These are phyloP conservation scores for Diaporthe aspalathi DNA, from an alignment of 2,329 filamentous ascomycete genomes.

Conservation along the genomic window DNA sequence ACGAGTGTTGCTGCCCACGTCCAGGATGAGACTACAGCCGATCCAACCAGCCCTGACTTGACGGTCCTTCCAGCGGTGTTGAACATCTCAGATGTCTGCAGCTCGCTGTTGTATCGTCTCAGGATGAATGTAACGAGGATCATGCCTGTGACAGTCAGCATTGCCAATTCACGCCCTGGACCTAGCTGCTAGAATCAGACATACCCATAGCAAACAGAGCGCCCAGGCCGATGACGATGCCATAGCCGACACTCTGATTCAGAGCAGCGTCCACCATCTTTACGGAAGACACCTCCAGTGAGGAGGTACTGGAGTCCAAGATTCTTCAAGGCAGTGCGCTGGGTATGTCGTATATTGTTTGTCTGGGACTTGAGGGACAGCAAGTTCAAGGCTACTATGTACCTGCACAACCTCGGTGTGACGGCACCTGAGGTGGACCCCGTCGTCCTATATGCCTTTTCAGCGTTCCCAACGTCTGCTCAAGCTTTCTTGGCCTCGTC, in stretches of 20 bases:
- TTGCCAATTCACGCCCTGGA: no score
- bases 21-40: slow-evolving; percentile 91
- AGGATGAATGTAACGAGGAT: slow-evolving; percentile 53
- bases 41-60: slow-evolving; percentile 89
- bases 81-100: slow-evolving; percentile 94
- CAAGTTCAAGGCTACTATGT: no score
- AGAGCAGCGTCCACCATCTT: slow-evolving; percentile 52
- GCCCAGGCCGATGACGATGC: slow-evolving; percentile 81
- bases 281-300: neutral
- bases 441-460: neutral
- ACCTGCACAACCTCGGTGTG: neutral
- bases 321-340: neutral
- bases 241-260: slow-evolving; percentile 78
- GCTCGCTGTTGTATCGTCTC: slow-evolving; percentile 63
- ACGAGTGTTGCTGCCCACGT: slow-evolving; percentile 90
- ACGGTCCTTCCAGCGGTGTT: slow-evolving; percentile 90
- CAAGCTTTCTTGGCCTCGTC: neutral
- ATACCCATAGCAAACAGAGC: slow-evolving; percentile 76
- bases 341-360: neutral
- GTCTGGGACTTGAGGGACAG: neutral
- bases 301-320: no score
- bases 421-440: neutral
- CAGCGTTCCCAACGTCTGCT: neutral
- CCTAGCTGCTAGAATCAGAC: slow-evolving; percentile 4
- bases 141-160: slow-evolving; percentile 46